Base-by-base conservation (phyloP, 805 yeast genomes). In the Yueomyces sp. region DNA sequence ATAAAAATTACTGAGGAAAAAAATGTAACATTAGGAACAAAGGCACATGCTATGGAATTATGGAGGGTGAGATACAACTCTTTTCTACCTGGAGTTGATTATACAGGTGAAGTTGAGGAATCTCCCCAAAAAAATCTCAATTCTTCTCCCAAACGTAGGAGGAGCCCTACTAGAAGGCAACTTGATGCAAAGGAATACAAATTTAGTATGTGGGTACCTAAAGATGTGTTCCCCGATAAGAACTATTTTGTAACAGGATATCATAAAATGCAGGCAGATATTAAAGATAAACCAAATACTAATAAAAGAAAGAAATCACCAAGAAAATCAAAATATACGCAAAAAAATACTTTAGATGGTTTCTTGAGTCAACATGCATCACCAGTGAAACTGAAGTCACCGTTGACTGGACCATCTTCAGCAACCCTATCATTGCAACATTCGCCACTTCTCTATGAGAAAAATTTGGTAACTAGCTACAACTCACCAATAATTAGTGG, bases 21-120 rank as follows among this genome's bases (percentile, higher is more conserved):
- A 39, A 32, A 32, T 2, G 39, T 46, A 4, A 28, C 38, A 11
- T 36, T 49, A 9, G 37, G 37, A 5, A 5, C 3, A 41, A 48
- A 26, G 47, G 51, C 7, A 44, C 46, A 9, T 47, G 40, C 26
- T 45, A 42, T 48, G 26, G 34, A 39, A 8, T 50, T 43, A 40
- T 58, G 54, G 55, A 55, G 50, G 45, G 40, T 59, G 9, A 44
- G 59, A 29, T 56, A 50, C 36, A 52, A 51, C 37, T 38, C 53
- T 1, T 54, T 51, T 37, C 30, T 56, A n/a, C 38, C 36, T 2
- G 44, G 40, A 6, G 42, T 45, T 2, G 31, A 27, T 4, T 27
- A 29, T 28, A 7, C 37, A 2, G 40, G 29, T 19, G 43, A 47
- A 41, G 36, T 45, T 38, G 4, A 8, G 8, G 2, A 40, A 12